phyloP scores from a whole-genome alignment of 768 basidiomycete species.

The Pleurotus giganteus region DNA sequence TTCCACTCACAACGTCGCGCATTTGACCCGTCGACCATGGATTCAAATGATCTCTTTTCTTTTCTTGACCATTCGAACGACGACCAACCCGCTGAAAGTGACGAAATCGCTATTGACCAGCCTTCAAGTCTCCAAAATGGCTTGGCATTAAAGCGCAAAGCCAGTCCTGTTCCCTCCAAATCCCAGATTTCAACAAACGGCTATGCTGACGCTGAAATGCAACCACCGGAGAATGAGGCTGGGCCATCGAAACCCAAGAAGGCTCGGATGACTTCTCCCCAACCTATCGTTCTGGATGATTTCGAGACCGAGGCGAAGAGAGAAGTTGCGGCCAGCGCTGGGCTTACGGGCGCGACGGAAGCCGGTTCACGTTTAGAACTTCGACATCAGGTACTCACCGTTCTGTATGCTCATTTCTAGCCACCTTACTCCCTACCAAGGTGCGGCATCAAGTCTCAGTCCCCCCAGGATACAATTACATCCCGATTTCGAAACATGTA shows the following conservation, averaged over 20 bases:
- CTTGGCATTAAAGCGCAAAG: slow-evolving; percentile 43
- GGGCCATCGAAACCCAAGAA: slow-evolving; percentile 53
- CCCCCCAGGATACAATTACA: slow-evolving; percentile 87
- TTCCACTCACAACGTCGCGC: no score
- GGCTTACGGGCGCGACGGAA: slow-evolving; percentile 73
- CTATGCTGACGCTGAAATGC: slow-evolving; percentile 14
- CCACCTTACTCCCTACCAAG: slow-evolving; percentile 34
- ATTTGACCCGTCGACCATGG: slow-evolving; percentile 28
- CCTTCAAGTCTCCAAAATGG: slow-evolving; percentile 10
- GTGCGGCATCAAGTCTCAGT: slow-evolving; percentile 96
- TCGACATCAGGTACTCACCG: slow-evolving; percentile 65
- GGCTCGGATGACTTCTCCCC: slow-evolving; percentile 56
- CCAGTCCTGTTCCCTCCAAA: slow-evolving; percentile 23
- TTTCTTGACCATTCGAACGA: slow-evolving; percentile 53
- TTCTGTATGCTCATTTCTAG: neutral
- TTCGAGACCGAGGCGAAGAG: slow-evolving; percentile 93
- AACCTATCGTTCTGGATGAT: slow-evolving; percentile 85
- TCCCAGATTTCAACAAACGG: slow-evolving; percentile 11
- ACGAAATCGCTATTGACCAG: slow-evolving; percentile 19
- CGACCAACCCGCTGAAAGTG: slow-evolving; percentile 35
- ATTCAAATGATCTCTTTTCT: slow-evolving; percentile 61
- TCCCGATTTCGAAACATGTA: slow-evolving; percentile 88
- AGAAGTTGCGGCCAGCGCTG: slow-evolving; percentile 86
- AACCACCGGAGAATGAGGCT: slow-evolving; percentile 29
- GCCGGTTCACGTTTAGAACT: slow-evolving; percentile 71